Evolutionary conservation across 2,329 filamentous ascomycete genomes (phyloP).

Genomic region (Phaeosphaeria sp.): DNA sequence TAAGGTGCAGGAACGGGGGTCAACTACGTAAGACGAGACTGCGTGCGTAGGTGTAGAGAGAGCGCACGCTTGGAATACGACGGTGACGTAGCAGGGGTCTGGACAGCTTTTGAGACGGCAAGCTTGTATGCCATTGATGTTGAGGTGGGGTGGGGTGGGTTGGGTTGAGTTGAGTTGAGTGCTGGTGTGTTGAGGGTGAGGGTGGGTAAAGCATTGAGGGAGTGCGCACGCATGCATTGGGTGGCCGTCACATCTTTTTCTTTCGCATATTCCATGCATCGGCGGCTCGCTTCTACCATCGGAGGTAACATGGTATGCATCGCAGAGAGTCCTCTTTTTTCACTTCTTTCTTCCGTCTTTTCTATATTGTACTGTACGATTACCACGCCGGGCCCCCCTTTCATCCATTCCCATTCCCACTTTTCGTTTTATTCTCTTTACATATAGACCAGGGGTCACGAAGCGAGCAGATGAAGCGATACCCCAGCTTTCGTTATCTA

Average conservation of each 20-base stretch:
- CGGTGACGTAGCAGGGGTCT: neutral
- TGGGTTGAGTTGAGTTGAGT: neutral
- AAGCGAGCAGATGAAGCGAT: neutral
- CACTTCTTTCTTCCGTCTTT: too few relatives aligned
- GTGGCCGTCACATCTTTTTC: neutral
- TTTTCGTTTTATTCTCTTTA: neutral
- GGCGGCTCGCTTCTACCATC: neutral
- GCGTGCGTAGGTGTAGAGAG: neutral
- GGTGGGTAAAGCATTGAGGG: neutral
- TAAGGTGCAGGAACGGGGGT: neutral
- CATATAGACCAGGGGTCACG: conserved; percentile 4
- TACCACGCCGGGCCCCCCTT: too few relatives aligned
- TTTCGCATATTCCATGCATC: neutral
- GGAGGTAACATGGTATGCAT: neutral
- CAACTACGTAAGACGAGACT: neutral
- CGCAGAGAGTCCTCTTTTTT: neutral
- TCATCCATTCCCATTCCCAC: too few relatives aligned
- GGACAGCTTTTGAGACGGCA: neutral
- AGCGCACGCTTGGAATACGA: neutral
- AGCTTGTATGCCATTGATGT: neutral
- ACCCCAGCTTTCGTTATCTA: neutral
- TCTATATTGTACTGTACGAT: conserved; percentile 5
- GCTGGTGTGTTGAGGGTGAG: too few relatives aligned
- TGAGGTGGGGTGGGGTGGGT: neutral
- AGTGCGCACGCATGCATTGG: neutral